Conservation (phyloP, 768 basidiomycete genomes). For the Wakefieldia striispora region DNA sequence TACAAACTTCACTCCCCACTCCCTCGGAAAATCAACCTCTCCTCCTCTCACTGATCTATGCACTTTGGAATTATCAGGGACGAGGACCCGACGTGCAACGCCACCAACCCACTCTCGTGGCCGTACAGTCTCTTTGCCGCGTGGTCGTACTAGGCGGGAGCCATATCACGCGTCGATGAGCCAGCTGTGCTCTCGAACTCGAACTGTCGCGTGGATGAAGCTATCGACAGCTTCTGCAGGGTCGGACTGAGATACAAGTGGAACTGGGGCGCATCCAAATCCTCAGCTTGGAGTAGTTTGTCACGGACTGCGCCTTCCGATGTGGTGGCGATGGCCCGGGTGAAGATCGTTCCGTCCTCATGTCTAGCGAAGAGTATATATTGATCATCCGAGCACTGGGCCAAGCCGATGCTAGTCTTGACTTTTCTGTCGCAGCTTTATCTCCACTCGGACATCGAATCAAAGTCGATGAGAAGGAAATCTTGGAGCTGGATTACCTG, state of each 20-base stretch:
- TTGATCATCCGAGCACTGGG: conserved; percentile 11
- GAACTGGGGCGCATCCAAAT: too few species aligned
- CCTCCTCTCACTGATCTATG: too few species aligned
- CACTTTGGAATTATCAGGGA: too few species aligned
- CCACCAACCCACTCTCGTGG: conserved; percentile 4
- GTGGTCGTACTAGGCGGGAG: conserved; percentile 4
- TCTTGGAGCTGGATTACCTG: conserved; percentile 9
- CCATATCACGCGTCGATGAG: conserved; percentile 18
- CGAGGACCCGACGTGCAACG: not conserved
- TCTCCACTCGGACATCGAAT: too few species aligned
- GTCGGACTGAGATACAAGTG: conserved; percentile 10
- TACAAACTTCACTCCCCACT: too few species aligned
- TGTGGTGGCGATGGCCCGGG: conserved; percentile 6
- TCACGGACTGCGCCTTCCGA: not conserved
- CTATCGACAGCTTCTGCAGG: conserved; percentile 6
- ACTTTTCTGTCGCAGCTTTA: not conserved
- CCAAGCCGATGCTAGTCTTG: conserved; percentile 1
- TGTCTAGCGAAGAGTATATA: conserved; percentile 9
- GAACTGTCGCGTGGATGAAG: conserved; percentile 6
- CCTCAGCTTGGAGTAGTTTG: not conserved
- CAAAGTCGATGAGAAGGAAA: too few species aligned
- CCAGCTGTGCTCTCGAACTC: conserved; percentile 20
- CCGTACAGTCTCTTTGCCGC: conserved; percentile 5
- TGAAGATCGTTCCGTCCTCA: conserved; percentile 7
- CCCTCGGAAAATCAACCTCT: too few species aligned